Base-by-base conservation (phyloP, 78 protist genomes). In the Dictyostelium firmibasis region DNA sequence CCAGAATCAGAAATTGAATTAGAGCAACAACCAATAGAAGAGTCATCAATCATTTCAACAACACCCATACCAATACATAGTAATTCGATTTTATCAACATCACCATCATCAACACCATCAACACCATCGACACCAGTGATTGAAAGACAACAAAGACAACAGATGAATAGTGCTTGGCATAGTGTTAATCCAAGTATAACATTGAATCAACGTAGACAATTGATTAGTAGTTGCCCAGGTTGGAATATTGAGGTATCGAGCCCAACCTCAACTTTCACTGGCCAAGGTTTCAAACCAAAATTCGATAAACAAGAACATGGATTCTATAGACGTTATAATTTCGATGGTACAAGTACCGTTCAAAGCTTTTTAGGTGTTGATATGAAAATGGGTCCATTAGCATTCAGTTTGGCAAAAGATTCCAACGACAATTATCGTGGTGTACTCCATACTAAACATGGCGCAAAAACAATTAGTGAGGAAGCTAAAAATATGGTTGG, bases 331-430 rank as follows among this genome's bases (percentile, higher is more conserved):
- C 82, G 74, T 31, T 89, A 62, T 41, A 67, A 79, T 33, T 47
- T 81, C 53, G 94, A 89, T 27, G 33, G 82, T 41, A 50, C 70
- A 33, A n/a, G 83, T 43, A 27, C 31, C 2, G 94, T 89, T 16
- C 35, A 25, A 18, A 69, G 83, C 18, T 89, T 76, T 33, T 35
- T 89, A 23, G 94, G 94, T 69, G 83, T 70, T 7, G 94, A 89
- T n/a, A 53, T 36, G 16, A 89, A 89, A 35, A 47, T 81, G 16
- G 94, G 94, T 14, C 94, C 94, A 33, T 43, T 89, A 0, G 94
- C 94, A 47, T 89, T 89, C 70, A 25, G 83, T n/a, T 67, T 89
- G 81, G 94, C 83, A 4, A 64, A 76, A 20, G 86, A 81, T 44
- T 4, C 57, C 6, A 27, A 43, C 10, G 94, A 89, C 7, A 81